Evolutionary conservation across 2,329 filamentous ascomycete species (phyloP), one percentile per base, ranked within the genome.

Genomic region (Diaporthe nobilis): DNA sequence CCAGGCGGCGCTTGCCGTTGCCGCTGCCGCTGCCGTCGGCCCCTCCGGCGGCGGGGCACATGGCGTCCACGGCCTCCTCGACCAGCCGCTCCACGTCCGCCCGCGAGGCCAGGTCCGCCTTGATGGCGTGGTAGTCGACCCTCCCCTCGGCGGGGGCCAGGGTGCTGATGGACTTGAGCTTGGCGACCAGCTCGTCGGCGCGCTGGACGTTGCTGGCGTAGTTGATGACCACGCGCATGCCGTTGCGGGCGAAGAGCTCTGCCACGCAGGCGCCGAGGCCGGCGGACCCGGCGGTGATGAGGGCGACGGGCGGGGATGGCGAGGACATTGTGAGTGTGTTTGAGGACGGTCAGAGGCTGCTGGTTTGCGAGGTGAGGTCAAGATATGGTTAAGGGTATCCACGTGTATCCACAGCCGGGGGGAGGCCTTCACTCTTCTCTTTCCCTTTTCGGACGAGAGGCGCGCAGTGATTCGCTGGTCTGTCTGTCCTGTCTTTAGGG

Each of bases 221-320:
- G 85, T 96, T 96, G 81, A 97, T 89, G 12, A 91, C 90, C 13
- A 96, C 86, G 75, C 94, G 92, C 81, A 90, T 90, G 63, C 93
- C 93, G 79, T 92, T 87, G 31, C 88, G 85, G 12, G 94, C 94
- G 79, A 96, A 94, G 44, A 92, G 90, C 73, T 90, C 88, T 53
- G 89, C 90, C 4, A 94, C 88, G 4, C 92, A 87, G 58, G 93
- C 94, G 49, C 94, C 94, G 44, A 96, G 89, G 3, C 94, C 94
- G 78, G 94, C 87, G 58, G 84, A 87, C 39, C 86, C 86, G n/a
- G 87, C 88, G 0, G 88, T 90, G 37, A 90, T 91, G 74, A 87
- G 82, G 22, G 81, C 83, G 4, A 86, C 84, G 6, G 81, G 80
- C 67, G 79, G 79, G 10, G 80, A 82, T 2, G 86, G 85, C 4